These are phyloP conservation scores for Hebeloma cylindrosporum DNA, from an alignment of 768 basidiomycete genomes.

Conservation along the genomic window DNA sequence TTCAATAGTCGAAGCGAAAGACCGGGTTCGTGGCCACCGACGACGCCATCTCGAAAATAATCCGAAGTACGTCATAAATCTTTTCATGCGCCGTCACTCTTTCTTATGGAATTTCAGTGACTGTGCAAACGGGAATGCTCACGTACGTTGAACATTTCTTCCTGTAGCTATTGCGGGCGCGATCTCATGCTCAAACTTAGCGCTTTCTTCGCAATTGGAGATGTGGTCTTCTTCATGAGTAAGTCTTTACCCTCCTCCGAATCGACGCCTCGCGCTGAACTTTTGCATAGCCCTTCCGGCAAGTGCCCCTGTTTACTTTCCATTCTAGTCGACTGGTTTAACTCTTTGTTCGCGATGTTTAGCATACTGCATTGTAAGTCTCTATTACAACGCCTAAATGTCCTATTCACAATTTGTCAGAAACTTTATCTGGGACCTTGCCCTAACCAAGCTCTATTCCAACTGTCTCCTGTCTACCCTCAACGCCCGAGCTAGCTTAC, in stretches of 20 bases:
- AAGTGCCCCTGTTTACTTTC: slow-evolving; percentile 2
- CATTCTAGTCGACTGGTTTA: not conserved
- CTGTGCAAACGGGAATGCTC: slow-evolving; percentile 44
- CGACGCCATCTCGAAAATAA: slow-evolving; percentile 39
- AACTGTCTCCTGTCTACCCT: slow-evolving; percentile 51
- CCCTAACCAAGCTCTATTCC: slow-evolving; percentile 47
- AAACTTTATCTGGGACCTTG: slow-evolving; percentile 51
- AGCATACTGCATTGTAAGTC: slow-evolving; percentile 47
- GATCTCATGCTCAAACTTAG: slow-evolving; percentile 19
- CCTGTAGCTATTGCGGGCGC: not conserved
- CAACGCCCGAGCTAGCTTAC: slow-evolving; percentile 41
- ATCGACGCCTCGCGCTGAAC: not conserved
- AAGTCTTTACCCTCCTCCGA: slow-evolving; percentile 13
- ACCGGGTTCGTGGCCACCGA: slow-evolving; percentile 45
- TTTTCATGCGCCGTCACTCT: slow-evolving; percentile 1
- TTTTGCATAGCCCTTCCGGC: slow-evolving; percentile 35
- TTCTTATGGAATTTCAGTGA: slow-evolving; percentile 27
- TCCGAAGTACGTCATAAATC: slow-evolving; percentile 26
- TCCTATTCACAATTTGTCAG: slow-evolving; percentile 17
- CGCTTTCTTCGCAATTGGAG: slow-evolving; percentile 40
- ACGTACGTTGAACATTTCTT: slow-evolving; percentile 33
- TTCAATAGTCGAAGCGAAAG: slow-evolving; percentile 33
- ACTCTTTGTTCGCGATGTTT: not conserved
- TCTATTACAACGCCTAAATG: not conserved
- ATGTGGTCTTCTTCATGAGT: slow-evolving; percentile 48